Base-by-base conservation (phyloP, 2,329 filamentous ascomycete species). In the Aspergillus novofumigatus region DNA sequence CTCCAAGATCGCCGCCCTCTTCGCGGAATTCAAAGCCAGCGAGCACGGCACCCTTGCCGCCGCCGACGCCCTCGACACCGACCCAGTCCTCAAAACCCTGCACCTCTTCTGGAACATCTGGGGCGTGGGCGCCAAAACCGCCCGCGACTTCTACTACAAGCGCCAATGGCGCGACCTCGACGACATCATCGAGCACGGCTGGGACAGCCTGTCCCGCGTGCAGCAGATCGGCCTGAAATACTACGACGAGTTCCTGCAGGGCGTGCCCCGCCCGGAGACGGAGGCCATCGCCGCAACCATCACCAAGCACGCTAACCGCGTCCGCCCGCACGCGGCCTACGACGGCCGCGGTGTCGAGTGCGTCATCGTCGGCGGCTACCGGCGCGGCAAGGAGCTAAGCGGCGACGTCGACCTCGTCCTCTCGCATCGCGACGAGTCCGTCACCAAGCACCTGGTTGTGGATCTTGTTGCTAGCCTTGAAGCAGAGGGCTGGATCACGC, bases 221-320 rank as follows among this genome's bases (percentile, higher is more conserved):
- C 93, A 97, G 72, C 92, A 97, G 70, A 96, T 97, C 55, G 93
- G 94, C 0, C 79, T 97, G 48, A 97, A 97, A 70, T 97, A 87
- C 74, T 96, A 95, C 70, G 89, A 95, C 35, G 93, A 97, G 61
- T 89, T 99, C 55, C 77, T 83, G 49, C 74, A 81, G 17, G 85
- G 83, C 14, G 90, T 97, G 4, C 83, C 90, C 0, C 84, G 92
- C 1, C 57, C 68, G 0, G 92, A 97, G 71, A 89, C 91, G 0
- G 86, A 91, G 63, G 67, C 70, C 0, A 96, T 96, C 53, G 84
- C 83, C 0, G 66, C 76, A 4, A 78, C 80, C 1, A 82, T 97
- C 17, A 79, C 88, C 1, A 67, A 76, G 1, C 86, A 94, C 60
- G 91, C 91, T 1, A 84, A 86, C 49, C 75, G 72, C 20, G 80